Evolutionary conservation across 1,139 yeast genomes (phyloP).

Genomic region (Scheffersomyces lignicola): DNA sequence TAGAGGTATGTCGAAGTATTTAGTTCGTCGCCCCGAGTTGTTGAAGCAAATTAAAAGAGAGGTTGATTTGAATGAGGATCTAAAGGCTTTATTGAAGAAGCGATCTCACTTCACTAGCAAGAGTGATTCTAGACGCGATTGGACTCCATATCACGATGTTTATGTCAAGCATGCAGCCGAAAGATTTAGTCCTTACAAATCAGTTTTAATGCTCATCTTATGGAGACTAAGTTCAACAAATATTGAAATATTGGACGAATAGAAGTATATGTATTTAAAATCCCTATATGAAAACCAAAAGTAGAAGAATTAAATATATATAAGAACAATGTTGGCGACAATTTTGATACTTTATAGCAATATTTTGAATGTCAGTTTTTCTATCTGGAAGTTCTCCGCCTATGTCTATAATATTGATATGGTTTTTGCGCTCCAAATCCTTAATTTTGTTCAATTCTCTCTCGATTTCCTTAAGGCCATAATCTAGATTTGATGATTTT

Average conservation of each 20-base stretch:
- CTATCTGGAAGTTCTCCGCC: slow-evolving; percentile 29
- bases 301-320: slow-evolving; percentile 1
- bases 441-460: slow-evolving; percentile 33
- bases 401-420: slow-evolving; percentile 25
- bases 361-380: not conserved
- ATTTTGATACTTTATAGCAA: too few species aligned
- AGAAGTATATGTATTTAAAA: not conserved
- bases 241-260: slow-evolving; percentile 44
- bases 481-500: slow-evolving; percentile 23
- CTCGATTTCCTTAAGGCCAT: slow-evolving; percentile 41
- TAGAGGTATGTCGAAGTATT: slow-evolving; percentile 70
- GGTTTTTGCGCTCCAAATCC: slow-evolving; percentile 14
- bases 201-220: slow-evolving; percentile 67
- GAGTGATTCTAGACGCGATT: slow-evolving; percentile 44
- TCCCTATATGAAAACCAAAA: not conserved
- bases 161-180: slow-evolving; percentile 56
- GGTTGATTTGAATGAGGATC: slow-evolving; percentile 28
- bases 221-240: slow-evolving; percentile 71
- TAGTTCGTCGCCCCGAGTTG: slow-evolving; percentile 55
- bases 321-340: slow-evolving; percentile 1
- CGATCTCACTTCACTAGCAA: slow-evolving; percentile 40
- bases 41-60: slow-evolving; percentile 39
- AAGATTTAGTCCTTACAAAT: slow-evolving; percentile 63
- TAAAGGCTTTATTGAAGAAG: slow-evolving; percentile 28
- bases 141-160: slow-evolving; percentile 65